Percentiles rank a stretch among this genome's conserved stretches.
Evolutionary conservation across 306 rosid genomes (phyloP).

Genomic region (Cicer yamashitae): DNA sequence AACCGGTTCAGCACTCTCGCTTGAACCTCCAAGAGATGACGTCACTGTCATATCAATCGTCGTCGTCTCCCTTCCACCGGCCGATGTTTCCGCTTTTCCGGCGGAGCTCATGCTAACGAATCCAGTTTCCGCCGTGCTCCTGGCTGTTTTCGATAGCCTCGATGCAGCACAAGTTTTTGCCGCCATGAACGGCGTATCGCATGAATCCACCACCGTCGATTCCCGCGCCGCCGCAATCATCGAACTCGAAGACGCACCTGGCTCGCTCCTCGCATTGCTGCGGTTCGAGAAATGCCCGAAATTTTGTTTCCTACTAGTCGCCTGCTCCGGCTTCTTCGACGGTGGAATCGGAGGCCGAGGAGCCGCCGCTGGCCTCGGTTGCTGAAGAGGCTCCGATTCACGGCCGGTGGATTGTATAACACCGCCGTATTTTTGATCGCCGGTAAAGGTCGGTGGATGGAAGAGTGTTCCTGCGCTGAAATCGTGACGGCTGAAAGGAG

Average conservation of each 20-base stretch:
- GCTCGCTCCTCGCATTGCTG: constrained; percentile 36
- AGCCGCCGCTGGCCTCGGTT: background rate
- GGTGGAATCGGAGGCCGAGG: constrained; percentile 59
- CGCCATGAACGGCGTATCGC: constrained; percentile 49
- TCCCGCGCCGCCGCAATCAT: constrained; percentile 48
- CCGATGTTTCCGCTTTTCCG: constrained; percentile 33
- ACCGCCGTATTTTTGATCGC: constrained; percentile 15
- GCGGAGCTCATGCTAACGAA: constrained; percentile 39
- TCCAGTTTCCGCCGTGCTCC: constrained; percentile 30
- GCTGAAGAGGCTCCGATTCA: constrained; percentile 29
- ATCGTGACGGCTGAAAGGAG: constrained; percentile 55
- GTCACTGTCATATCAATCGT: constrained; percentile 56
- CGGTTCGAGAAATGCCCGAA: constrained; percentile 52
- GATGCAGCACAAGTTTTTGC: constrained; percentile 23
- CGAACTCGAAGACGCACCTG: constrained; percentile 50
- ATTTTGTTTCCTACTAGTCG: constrained; percentile 41
- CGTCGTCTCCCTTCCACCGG: constrained; percentile 43
- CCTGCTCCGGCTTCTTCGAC: constrained; percentile 38
- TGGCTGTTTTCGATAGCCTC: constrained; percentile 31
- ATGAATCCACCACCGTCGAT: constrained; percentile 63
- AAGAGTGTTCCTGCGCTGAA: constrained; percentile 62
- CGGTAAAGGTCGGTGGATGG: constrained; percentile 6
- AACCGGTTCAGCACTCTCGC: constrained; percentile 55
- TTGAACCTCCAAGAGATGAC: constrained; percentile 65
- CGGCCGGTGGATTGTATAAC: constrained; percentile 9